phyloP scores from a whole-genome alignment of 2,329 filamentous ascomycete genomes.

The Thermoascus crustaceus region DNA sequence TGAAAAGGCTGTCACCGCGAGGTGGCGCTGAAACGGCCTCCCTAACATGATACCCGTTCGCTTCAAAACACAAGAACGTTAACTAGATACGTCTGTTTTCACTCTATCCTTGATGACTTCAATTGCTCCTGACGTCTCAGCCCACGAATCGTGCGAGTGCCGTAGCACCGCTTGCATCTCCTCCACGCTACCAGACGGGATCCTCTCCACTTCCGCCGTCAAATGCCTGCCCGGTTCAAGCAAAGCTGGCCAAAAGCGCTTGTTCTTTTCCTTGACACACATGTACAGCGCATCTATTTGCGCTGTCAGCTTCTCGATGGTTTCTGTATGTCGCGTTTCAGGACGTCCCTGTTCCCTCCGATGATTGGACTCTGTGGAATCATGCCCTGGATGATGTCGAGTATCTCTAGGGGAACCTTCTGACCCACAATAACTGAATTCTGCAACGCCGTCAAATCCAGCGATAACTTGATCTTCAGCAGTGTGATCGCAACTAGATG shows the following conservation, averaged over 20 bases:
- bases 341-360: slow-evolving; percentile 10
- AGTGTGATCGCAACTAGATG: slow-evolving; percentile 20
- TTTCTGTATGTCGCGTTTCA: slow-evolving; percentile 7
- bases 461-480: slow-evolving; percentile 29
- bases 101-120: slow-evolving; percentile 13
- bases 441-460: slow-evolving; percentile 23
- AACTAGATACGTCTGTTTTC: no score
- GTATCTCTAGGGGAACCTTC: slow-evolving; percentile 20
- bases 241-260: slow-evolving; percentile 18
- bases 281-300: slow-evolving; percentile 19
- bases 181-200: slow-evolving; percentile 8
- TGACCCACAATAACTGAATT: slow-evolving; percentile 9
- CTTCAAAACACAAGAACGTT: no score
- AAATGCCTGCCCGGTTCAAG: slow-evolving; percentile 16
- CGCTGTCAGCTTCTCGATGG: slow-evolving; percentile 13
- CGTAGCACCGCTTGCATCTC: slow-evolving; percentile 17
- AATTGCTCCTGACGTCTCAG: slow-evolving; percentile 18
- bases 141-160: slow-evolving; percentile 19
- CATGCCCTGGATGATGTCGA: slow-evolving; percentile 16
- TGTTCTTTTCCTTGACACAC: slow-evolving; percentile 13
- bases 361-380: slow-evolving; percentile 17
- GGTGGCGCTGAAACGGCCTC: no score
- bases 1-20: no score
- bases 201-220: slow-evolving; percentile 4
- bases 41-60: no score